Percentiles rank a stretch among this genome's conserved stretches.
Conservation (phyloP, 768 basidiomycete genomes). For the Pleurotus eryngii region DNA sequence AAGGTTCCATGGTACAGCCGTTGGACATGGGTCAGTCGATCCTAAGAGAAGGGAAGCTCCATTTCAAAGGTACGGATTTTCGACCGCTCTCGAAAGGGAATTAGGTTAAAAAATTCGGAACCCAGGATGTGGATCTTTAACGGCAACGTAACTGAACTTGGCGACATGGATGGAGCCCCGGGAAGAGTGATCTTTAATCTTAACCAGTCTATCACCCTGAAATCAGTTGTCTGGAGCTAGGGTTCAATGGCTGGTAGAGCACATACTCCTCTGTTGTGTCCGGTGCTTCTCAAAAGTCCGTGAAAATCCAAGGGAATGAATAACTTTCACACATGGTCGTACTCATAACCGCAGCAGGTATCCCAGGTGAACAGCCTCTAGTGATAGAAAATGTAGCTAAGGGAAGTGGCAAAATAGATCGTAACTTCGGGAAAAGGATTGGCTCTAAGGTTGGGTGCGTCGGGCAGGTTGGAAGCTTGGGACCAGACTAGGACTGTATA, state of each 20-base stretch:
- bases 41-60: slow-evolving; percentile 62
- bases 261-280: slow-evolving; percentile 67
- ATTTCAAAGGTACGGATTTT: slow-evolving; percentile 14
- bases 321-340: slow-evolving; percentile 69
- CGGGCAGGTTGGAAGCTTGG: slow-evolving; percentile 32
- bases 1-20: slow-evolving; percentile 85
- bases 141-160: not conserved
- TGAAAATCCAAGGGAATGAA: slow-evolving; percentile 76
- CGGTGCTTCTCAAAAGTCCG: slow-evolving; percentile 67
- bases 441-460: slow-evolving; percentile 60
- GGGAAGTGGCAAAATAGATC: slow-evolving; percentile 53
- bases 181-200: slow-evolving; percentile 81
- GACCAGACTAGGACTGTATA: slow-evolving; percentile 9
- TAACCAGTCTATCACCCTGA: slow-evolving; percentile 71
- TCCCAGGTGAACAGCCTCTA: slow-evolving; percentile 82
- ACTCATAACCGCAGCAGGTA: slow-evolving; percentile 80
- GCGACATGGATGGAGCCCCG: slow-evolving; percentile 42
- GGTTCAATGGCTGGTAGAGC: slow-evolving; percentile 73
- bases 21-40: slow-evolving; percentile 86
- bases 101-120: slow-evolving; percentile 69
- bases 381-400: slow-evolving; percentile 80
- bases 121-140: slow-evolving; percentile 52
- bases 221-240: slow-evolving; percentile 73
- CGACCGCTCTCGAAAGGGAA: slow-evolving; percentile 61
- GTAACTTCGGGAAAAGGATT: slow-evolving; percentile 77